Evolutionary conservation across 495 filamentous ascomycete genomes (phyloP), one percentile per base, ranked within the genome.

Genomic region (Viridothelium virens): DNA sequence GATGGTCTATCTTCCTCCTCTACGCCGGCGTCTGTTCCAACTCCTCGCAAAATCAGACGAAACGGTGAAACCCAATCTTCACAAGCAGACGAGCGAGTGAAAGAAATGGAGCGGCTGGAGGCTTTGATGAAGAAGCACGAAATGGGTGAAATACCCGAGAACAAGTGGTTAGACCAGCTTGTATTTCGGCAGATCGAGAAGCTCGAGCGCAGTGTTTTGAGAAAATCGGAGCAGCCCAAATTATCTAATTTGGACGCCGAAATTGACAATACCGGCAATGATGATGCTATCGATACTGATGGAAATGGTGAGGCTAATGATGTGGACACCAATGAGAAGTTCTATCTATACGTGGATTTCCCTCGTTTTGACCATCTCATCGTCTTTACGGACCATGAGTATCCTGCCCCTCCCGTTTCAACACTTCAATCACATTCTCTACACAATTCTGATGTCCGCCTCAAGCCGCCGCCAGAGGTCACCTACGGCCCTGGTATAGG

Each of bases 121-220:
- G 86, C 85, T 63, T 72, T 97, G 59, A 89, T 99, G 71, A 99
- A 99, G 79, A 95, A 96, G 75, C 95, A 97, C 71, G 94, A 99
- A 74, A 94, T 97, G 87, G 91, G 91, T 33, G 93, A 97, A 71
- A 92, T 99, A 14, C 87, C 89, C 2, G 84, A 90, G 16, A 88
- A 94, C 56, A 91, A 95, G 73, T 97, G 94, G 94, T 83, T 99
- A 62, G 94, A 99, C 73, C 88, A 92, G 68, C 80, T 97, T 66
- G 91, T 96, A 6, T 97, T 96, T 73, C 87, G 91, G 47, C 87
- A 87, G 53, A 81, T 94, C 62, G 91, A 95, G 75, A 91, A 88
- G 77, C 68, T 73, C 6, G 63, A 65, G 64, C 65, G 48, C 41
- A 72, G 56, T 36, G 36, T 61, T 11, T 62, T 73, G 10, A 66